A percentile compares a stretch with the other conserved stretches of the same genome.
Evolutionary conservation across 495 filamentous ascomycete species (phyloP).

Genomic region (Ascobolus immersus): DNA sequence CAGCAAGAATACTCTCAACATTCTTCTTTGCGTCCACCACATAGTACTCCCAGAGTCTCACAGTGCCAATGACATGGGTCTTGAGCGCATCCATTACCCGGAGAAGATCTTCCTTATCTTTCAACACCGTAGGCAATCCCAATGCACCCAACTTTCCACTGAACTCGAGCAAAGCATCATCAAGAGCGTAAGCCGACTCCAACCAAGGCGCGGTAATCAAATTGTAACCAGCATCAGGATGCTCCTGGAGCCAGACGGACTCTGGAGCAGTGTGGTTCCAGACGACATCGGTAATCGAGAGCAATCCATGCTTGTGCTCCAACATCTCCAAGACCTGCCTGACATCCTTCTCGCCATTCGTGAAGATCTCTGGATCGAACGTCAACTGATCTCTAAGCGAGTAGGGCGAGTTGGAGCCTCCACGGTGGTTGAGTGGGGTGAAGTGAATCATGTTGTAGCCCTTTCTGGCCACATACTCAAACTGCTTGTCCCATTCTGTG

Average conservation of each 20-base stretch:
- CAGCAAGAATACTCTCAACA: slow-evolving; percentile 36
- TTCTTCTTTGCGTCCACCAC: slow-evolving; percentile 54
- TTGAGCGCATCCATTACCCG: slow-evolving; percentile 67
- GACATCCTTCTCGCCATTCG: slow-evolving; percentile 67
- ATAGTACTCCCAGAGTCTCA: slow-evolving; percentile 85
- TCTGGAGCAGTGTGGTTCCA: slow-evolving; percentile 97
- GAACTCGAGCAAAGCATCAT: slow-evolving; percentile 59
- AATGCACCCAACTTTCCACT: slow-evolving; percentile 38
- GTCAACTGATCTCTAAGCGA: slow-evolving; percentile 76
- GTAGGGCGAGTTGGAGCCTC: slow-evolving; percentile 84
- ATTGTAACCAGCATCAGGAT: slow-evolving; percentile 93
- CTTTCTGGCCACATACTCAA: slow-evolving; percentile 59
- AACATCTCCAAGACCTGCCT: slow-evolving; percentile 49
- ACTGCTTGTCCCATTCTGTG: slow-evolving; percentile 60
- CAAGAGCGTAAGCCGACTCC: slow-evolving; percentile 62
- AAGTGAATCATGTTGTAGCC: slow-evolving; percentile 99
- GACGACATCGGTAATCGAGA: slow-evolving; percentile 87
- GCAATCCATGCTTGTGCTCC: slow-evolving; percentile 58
- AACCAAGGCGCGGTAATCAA: slow-evolving; percentile 81
- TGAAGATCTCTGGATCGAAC: slow-evolving; percentile 65
- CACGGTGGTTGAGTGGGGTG: slow-evolving; percentile 72
- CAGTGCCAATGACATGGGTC: slow-evolving; percentile 43
- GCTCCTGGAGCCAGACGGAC: slow-evolving; percentile 76
- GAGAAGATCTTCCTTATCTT: slow-evolving; percentile 45
- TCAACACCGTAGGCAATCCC: slow-evolving; percentile 48